Evolutionary conservation across 169 alveolate species (phyloP).

Genomic region (Condylostoma magnum): DNA sequence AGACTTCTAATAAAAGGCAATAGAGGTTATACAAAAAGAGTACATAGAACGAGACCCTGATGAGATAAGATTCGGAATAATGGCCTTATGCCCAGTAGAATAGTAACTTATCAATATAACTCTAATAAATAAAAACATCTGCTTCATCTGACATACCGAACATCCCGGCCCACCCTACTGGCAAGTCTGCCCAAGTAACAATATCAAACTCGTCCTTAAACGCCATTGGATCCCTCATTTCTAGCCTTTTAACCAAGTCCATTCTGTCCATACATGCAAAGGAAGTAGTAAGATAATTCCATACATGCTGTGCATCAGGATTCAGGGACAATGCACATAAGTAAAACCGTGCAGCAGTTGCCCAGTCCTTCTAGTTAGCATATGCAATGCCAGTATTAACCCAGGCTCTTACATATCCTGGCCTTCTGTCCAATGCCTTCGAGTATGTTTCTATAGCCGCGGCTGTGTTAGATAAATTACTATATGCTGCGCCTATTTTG

Average conservation of each 20-base stretch:
- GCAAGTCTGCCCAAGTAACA: conserved; percentile 38
- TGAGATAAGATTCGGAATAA: conserved; percentile 48
- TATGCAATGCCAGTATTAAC: conserved; percentile 75
- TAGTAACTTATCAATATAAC: too few species aligned
- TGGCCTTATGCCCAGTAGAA: too few species aligned
- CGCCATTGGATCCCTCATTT: conserved; percentile 29
- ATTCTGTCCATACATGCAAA: conserved; percentile 35
- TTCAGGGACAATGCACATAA: conserved; percentile 54
- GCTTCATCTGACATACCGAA: too few species aligned
- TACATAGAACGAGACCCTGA: conserved; percentile 68
- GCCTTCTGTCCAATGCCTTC: conserved; percentile 75
- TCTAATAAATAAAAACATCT: too few species aligned
- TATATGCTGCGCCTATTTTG: conserved; percentile 87
- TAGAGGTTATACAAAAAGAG: conserved; percentile 32
- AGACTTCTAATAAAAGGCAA: conserved; percentile 10
- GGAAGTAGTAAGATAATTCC: conserved; percentile 40
- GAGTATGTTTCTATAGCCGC: conserved; percentile 72
- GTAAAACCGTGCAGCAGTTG: conserved; percentile 37
- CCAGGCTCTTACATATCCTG: conserved; percentile 85
- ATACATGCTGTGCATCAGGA: conserved; percentile 44
- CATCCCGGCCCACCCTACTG: too few species aligned
- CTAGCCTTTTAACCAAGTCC: conserved; percentile 39
- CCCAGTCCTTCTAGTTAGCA: conserved; percentile 9
- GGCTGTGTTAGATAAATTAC: conserved; percentile 64
- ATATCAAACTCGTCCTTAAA: conserved; percentile 44